These are phyloP conservation scores for Pleurostoma richardsiae DNA, from an alignment of 2,329 filamentous ascomycete genomes.

Conservation along the genomic window DNA sequence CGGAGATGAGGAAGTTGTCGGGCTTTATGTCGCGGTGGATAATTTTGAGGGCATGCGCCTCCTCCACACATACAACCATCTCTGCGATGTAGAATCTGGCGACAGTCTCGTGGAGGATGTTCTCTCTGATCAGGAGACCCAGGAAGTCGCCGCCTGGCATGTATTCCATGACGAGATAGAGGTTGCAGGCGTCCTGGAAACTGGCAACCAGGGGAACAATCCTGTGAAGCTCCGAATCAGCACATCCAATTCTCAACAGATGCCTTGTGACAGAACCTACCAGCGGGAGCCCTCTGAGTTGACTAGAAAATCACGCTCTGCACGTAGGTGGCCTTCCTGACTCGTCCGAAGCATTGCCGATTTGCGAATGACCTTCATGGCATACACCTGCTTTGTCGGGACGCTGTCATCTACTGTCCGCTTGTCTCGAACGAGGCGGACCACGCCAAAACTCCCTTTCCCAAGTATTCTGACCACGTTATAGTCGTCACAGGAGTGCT, in stretches of 20 bases:
- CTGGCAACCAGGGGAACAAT: constrained; percentile 82
- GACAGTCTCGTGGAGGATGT: constrained; percentile 71
- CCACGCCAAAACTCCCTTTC: constrained; percentile 92
- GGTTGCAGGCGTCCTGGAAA: constrained; percentile 78
- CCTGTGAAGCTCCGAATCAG: constrained; percentile 35
- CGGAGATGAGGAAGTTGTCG: constrained; percentile 90
- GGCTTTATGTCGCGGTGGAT: constrained; percentile 97
- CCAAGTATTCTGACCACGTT: constrained; percentile 78
- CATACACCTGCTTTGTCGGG: constrained; percentile 62
- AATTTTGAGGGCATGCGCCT: constrained; percentile 80
- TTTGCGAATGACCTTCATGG: constrained; percentile 97
- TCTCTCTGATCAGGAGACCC: constrained; percentile 77
- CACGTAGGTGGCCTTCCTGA: constrained; percentile 88
- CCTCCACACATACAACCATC: constrained; percentile 93
- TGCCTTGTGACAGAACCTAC: constrained; percentile 28
- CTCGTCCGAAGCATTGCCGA: constrained; percentile 85
- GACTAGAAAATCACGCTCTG: constrained; percentile 88
- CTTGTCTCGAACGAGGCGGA: constrained; percentile 75
- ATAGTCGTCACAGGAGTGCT: constrained; percentile 50
- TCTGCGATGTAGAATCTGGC: constrained; percentile 88
- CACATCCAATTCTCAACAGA: not conserved
- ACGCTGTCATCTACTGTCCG: constrained; percentile 16
- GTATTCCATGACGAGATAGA: constrained; percentile 97
- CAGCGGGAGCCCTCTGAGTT: constrained; percentile 82
- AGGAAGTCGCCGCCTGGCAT: constrained; percentile 97